Base-by-base conservation (phyloP, 768 basidiomycete species). In the Rhodotorula taiwanensis region DNA sequence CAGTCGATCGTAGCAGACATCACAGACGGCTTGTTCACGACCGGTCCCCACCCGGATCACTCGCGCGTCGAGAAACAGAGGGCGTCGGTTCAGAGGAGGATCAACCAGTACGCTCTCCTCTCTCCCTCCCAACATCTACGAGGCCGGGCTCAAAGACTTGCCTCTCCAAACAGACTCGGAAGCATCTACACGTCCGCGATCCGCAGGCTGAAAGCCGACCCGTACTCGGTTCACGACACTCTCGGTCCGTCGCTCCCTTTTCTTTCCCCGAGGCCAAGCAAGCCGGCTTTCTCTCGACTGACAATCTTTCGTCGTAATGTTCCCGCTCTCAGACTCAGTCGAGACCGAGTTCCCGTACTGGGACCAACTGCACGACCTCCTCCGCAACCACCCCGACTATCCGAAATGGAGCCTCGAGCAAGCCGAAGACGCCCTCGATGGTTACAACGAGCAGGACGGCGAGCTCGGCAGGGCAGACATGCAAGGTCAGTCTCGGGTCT, bases 371-470 rank as follows among this genome's bases (percentile, higher is more conserved):
- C 50, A 44, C 3, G 21, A 0, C 0, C 8, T 60, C 25, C 50
- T 65, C 7, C n/a, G 25, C 23, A 54, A 60, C 50, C 50, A 60
- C 48, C 48, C 52, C 30, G 57, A 55, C 8, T 49, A 51, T 15
- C 21, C 16, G 23, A 14, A 2, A 5, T 60, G 55, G 58, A 10
- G 10, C 36, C 36, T 39, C 16, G 36, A 9, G 16, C 10, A 39
- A 39, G 36, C 36, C 36, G 36, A 39, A 16, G 36, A 9, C 10
- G 36, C 9, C 9, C 36, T 39, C 36, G 36, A 39, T n/a, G n/a
- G 36, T 16, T 10, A 39, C 10, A 45, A 56, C 27, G 58, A 65
- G 44, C 25, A n/a, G n/a, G 56, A 13, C 25, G 20, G 56, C 43
- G 3, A 25, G 20, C 27, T 36, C 52, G 27, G 27, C 27, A 18